These are phyloP conservation scores for Phytophthora europaea DNA, from an alignment of 352 stramenopile genomes.

Conservation along the genomic window DNA sequence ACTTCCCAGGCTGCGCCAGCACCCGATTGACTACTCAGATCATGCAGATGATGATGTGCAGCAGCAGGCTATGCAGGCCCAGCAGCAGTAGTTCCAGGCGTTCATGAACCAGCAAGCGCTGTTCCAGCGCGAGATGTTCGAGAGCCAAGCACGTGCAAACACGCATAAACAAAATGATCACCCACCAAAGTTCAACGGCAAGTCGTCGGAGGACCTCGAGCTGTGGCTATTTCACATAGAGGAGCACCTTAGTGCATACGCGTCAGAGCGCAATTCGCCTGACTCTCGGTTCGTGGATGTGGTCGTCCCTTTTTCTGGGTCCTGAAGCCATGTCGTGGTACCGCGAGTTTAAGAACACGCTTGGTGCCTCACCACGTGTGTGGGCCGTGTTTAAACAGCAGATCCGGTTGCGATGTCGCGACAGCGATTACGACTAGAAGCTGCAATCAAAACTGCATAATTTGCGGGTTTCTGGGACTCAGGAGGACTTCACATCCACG, in stretches of 20 bases:
- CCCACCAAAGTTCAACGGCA: background rate
- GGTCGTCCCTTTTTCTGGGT: conserved; percentile 9
- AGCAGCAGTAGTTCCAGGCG: background rate
- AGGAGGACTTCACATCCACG: background rate
- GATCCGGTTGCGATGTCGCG: background rate
- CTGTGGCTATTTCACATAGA: conserved; percentile 8
- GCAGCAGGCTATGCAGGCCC: background rate
- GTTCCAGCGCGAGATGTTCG: conserved; percentile 1
- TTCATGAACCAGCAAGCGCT: background rate
- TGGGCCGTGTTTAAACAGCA: background rate
- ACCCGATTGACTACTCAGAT: background rate
- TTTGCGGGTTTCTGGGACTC: background rate
- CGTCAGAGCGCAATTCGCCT: background rate
- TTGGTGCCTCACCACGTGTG: background rate
- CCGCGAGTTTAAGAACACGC: conserved; percentile 10
- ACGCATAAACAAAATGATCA: background rate
- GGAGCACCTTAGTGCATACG: conserved; percentile 2
- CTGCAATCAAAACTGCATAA: background rate
- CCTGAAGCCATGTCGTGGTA: conserved; percentile 10
- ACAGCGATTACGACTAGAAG: background rate
- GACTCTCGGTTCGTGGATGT: conserved; percentile 13
- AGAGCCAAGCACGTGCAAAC: background rate
- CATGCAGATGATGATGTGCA: background rate
- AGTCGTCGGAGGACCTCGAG: conserved; percentile 10
- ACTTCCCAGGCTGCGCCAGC: background rate